Evolutionary conservation across 2,329 filamentous ascomycete species (phyloP), one percentile per base, ranked within the genome.

Genomic region (Pseudocercospora ulei): DNA sequence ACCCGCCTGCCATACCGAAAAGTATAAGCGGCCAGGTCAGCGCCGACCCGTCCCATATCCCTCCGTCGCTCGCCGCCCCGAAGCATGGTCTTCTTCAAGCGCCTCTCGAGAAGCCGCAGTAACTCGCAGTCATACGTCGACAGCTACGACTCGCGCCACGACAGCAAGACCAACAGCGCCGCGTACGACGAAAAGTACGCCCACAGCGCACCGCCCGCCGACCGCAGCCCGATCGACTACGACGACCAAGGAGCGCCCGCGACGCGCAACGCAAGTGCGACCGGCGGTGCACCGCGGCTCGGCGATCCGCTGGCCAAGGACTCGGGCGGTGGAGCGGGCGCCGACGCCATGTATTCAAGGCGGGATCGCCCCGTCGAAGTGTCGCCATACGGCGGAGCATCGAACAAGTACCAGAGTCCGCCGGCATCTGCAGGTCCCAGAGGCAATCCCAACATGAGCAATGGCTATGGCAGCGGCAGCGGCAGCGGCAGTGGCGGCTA

Each of bases 61-160:
- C 36, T 30, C 27, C 31, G 28, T 26, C 34, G 25, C 27, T 36
- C 17, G 23, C 23, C 29, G n/a, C 20, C 25, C 16, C 26, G 31
- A 37, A 41, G 38, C 57, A 62, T 57, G 66, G 47, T 48, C 40
- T 67, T 69, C 62, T 68, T 68, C 65, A 69, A 68, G 56, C 65
- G 66, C 48, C 62, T 62, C 28, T 58, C 54, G 41, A 50, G 66
- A 44, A 66, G 63, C 37, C 65, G 68, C 52, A 62, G 57, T 54
- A 68, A 69, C 59, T 59, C 59, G 40, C 67, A 69, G 52, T 63
- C 59, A 52, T 70, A 70, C 63, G 62, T 70, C 48, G 67, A 70
- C 50, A 57, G 61, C 56, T 61, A 65, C 57, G 44, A 52, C 34
- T 58, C 60, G 29, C 60, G 59, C 14, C 62, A 65, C 60, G 58